Base-by-base conservation (phyloP, 306 rosid species). In the Rosa multiflora region DNA sequence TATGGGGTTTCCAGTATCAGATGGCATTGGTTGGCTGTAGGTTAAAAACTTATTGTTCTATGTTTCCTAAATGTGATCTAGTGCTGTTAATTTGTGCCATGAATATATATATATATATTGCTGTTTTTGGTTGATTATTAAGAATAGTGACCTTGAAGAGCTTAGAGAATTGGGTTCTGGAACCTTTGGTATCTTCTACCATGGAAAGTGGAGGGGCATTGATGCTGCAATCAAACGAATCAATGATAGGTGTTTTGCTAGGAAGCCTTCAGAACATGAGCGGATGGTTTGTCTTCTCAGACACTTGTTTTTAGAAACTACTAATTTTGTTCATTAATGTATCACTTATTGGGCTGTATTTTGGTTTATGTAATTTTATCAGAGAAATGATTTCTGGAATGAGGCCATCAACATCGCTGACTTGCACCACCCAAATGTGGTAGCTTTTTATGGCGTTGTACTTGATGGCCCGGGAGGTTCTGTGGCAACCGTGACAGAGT, bases 381-480 rank as follows among this genome's bases (percentile, higher is more conserved):
- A 94, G 97, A 92, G 93, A 85, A 80, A 89, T 49, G 98, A 94
- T 78, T 94, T 94, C 87, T 94, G 97, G 98, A 92, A 94, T 84
- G 98, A 94, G 85, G 98, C 98, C 83, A 91, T 92, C 69, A 92
- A 94, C 85, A 93, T 94, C 20, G 95, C 97, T 72, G 97, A 94
- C 81, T 81, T 94, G 87, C 98, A 94, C 82, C 98, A 94, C 85
- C 97, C 98, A 72, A 94, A 94, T 80, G 97, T 94, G 68, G 90
- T 94, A 71, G 97, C 98, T 81, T 94, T 94, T 84, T 94, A 94
- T 59, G 97, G 98, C 69, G 85, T 94, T 75, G 97, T 92, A 74
- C 97, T 92, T 80, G 98, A 94, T 85, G 98, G 97, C 42, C 98
- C 90, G 0, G 94, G 92, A 58, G 97, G 88, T 53, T 89, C 97